Conservation (phyloP, 768 basidiomycete genomes). For the Boletus rubescentipes region DNA sequence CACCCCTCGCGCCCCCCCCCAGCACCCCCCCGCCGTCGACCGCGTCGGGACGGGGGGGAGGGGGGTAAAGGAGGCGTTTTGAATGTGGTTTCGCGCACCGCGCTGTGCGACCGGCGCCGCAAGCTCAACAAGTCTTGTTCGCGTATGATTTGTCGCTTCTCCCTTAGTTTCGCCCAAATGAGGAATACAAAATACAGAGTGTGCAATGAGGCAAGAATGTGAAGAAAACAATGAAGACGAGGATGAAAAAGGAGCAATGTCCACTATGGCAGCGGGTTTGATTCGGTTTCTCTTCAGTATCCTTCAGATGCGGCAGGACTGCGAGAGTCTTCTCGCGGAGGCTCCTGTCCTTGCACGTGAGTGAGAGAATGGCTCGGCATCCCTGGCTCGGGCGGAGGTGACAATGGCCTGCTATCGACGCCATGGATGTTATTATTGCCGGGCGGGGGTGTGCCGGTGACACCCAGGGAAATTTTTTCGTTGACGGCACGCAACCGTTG, state of each 20-base stretch:
- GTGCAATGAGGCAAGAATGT: slow-evolving; percentile 34
- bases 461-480: slow-evolving; percentile 77
- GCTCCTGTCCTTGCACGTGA: slow-evolving; percentile 58
- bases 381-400: slow-evolving; percentile 61
- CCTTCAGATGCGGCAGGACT: slow-evolving; percentile 33
- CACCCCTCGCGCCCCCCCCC: too few relatives aligned
- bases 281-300: slow-evolving; percentile 25
- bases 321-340: slow-evolving; percentile 62
- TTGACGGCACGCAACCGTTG: slow-evolving; percentile 70
- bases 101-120: slow-evolving; percentile 36
- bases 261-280: slow-evolving; percentile 22
- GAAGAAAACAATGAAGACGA: slow-evolving; percentile 28
- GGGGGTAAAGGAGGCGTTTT: slow-evolving; percentile 13
- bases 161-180: slow-evolving; percentile 26
- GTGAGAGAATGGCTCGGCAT: slow-evolving; percentile 48
- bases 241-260: slow-evolving; percentile 37
- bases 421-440: slow-evolving; percentile 40
- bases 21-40: too few relatives aligned
- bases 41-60: slow-evolving; percentile 16
- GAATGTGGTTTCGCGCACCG: slow-evolving; percentile 29
- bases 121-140: slow-evolving; percentile 27
- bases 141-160: slow-evolving; percentile 17
- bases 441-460: slow-evolving; percentile 57
- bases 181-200: slow-evolving; percentile 34
- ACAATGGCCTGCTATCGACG: slow-evolving; percentile 51